These are phyloP conservation scores for Ophiocordyceps camponoti-saundersi DNA, from an alignment of 2,329 filamentous ascomycete genomes.

Conservation along the genomic window DNA sequence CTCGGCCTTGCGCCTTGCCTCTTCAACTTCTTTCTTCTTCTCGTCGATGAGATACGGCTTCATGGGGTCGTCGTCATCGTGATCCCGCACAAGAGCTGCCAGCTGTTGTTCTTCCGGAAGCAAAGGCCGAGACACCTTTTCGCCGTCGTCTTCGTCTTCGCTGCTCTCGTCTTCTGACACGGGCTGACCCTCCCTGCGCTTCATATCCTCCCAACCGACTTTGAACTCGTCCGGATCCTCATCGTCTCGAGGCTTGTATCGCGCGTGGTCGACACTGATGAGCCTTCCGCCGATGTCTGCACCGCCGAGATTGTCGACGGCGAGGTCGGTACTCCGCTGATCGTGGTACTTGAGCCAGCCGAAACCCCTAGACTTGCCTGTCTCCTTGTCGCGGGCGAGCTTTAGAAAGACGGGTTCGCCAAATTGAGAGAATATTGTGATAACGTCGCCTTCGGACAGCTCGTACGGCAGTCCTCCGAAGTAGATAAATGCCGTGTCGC, in stretches of 20 bases:
- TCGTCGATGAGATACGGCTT: conserved; percentile 77
- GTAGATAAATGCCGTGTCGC: conserved; percentile 92
- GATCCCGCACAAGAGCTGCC: conserved; percentile 53
- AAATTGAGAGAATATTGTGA: conserved; percentile 94
- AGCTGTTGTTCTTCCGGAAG: conserved; percentile 73
- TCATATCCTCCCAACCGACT: conserved; percentile 43
- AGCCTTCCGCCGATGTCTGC: conserved; percentile 66
- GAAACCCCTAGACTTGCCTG: conserved; percentile 86
- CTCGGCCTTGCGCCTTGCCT: conserved; percentile 38
- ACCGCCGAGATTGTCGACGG: conserved; percentile 88
- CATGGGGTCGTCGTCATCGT: conserved; percentile 97
- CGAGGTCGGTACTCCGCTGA: conserved; percentile 85
- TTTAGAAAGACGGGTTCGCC: conserved; percentile 91
- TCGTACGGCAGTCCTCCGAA: conserved; percentile 88
- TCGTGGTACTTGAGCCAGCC: conserved; percentile 97
- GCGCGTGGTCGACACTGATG: conserved; percentile 77
- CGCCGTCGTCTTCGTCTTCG: conserved; percentile 21
- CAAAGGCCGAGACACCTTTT: conserved; percentile 28
- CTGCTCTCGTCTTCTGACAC: conserved; percentile 27
- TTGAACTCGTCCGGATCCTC: conserved; percentile 44
- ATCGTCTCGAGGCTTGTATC: conserved; percentile 79
- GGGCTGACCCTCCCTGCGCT: conserved; percentile 29
- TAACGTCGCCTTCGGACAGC: conserved; percentile 84
- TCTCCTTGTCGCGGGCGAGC: conserved; percentile 85
- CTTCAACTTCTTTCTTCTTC: conserved; percentile 76